A percentile compares a stretch with the other conserved stretches of the same genome.
Evolutionary conservation across 2,329 filamentous ascomycete genomes (phyloP).

Genomic region (Dothistroma pini): DNA sequence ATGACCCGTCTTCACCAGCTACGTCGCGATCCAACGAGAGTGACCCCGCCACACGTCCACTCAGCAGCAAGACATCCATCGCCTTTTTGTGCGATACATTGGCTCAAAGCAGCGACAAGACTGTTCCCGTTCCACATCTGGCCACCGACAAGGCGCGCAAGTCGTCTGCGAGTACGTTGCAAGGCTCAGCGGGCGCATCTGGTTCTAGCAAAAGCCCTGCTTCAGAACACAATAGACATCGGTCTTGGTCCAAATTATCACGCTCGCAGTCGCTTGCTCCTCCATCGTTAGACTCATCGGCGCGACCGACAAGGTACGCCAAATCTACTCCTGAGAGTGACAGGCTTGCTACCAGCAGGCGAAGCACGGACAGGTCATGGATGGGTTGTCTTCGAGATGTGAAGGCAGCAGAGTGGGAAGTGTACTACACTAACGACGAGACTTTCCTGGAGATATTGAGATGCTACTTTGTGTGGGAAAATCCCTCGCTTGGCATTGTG

Average conservation of each 20-base stretch:
- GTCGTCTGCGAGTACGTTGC: background rate
- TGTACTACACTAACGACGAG: conserved; percentile 10
- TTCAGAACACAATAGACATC: background rate
- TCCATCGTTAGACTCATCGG: background rate
- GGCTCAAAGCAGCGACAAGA: background rate
- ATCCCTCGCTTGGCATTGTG: conserved; percentile 5
- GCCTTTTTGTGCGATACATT: background rate
- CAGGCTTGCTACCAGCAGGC: background rate
- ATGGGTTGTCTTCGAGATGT: background rate
- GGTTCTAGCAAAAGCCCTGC: background rate
- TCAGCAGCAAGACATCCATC: background rate
- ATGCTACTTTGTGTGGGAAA: conserved; percentile 18
- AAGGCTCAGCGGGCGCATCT: background rate
- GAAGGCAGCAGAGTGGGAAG: conserved; percentile 10
- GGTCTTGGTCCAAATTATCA: background rate
- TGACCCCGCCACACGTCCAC: background rate
- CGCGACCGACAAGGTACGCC: background rate
- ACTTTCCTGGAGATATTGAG: conserved; percentile 14
- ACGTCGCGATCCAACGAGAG: background rate
- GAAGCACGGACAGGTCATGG: conserved; percentile 7
- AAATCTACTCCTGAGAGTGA: background rate
- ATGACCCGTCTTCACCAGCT: background rate
- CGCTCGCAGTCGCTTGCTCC: background rate
- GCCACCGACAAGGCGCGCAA: background rate
- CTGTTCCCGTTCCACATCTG: background rate